Percentiles rank a stretch among this genome's conserved stretches.
Evolutionary conservation across 208 protist species (phyloP).

Genomic region (Phytomonas sp.): DNA sequence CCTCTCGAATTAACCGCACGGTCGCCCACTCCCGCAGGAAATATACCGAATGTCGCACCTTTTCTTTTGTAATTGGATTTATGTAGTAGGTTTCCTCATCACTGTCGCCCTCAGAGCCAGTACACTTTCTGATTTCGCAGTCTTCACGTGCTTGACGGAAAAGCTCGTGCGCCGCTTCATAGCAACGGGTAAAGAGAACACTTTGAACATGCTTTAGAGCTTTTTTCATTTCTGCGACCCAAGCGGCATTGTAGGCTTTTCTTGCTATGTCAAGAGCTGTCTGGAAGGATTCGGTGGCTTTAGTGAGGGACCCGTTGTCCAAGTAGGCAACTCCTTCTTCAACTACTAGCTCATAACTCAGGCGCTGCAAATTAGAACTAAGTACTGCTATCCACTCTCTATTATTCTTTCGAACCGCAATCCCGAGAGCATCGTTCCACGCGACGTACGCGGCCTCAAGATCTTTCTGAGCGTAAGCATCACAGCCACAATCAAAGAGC

Average conservation of each 20-base stretch:
- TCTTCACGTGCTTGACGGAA: slow-evolving; percentile 56
- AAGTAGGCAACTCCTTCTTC: slow-evolving; percentile 66
- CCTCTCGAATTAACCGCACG: slow-evolving; percentile 80
- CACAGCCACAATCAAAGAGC: slow-evolving; percentile 81
- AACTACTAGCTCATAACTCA: slow-evolving; percentile 86
- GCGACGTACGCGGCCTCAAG: slow-evolving; percentile 83
- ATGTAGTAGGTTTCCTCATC: slow-evolving; percentile 66
- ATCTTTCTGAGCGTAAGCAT: slow-evolving; percentile 57
- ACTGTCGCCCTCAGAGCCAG: background rate
- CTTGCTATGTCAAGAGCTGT: slow-evolving; percentile 65
- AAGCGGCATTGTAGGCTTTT: slow-evolving; percentile 81
- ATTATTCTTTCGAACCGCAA: slow-evolving; percentile 75
- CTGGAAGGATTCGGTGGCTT: slow-evolving; percentile 61
- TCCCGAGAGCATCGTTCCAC: slow-evolving; percentile 82
- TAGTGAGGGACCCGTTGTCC: slow-evolving; percentile 54
- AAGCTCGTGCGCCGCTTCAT: slow-evolving; percentile 70
- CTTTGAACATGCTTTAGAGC: slow-evolving; percentile 72
- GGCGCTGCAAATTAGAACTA: slow-evolving; percentile 81
- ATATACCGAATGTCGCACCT: slow-evolving; percentile 60
- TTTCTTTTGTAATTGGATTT: slow-evolving; percentile 59
- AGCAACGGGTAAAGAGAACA: slow-evolving; percentile 77
- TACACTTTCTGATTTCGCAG: background rate
- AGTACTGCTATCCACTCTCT: slow-evolving; percentile 88
- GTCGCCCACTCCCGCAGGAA: slow-evolving; percentile 82
- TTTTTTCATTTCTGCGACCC: slow-evolving; percentile 67